Evolutionary conservation across 441 rosid genomes (phyloP).

Genomic region (Geranium incanum): DNA sequence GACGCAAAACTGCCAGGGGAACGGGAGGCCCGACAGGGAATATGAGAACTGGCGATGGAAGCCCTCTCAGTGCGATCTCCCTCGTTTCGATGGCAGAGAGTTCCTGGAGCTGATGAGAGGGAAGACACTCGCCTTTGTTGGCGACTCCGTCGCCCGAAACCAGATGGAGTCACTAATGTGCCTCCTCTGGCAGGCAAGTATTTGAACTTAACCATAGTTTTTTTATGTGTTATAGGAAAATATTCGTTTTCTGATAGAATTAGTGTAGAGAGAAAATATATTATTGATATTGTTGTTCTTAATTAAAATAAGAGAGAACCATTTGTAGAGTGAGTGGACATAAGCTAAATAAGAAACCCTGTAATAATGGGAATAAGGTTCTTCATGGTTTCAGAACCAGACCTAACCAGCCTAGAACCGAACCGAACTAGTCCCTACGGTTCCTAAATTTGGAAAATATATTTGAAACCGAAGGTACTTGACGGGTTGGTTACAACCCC

Average conservation of each 20-base stretch:
- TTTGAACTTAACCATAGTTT: not conserved
- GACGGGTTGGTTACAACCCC: too few relatives aligned
- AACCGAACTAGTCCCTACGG: too few relatives aligned
- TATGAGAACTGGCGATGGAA: conserved; percentile 96
- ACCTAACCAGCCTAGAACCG: too few relatives aligned
- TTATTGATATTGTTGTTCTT: too few relatives aligned
- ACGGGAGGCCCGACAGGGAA: conserved; percentile 87
- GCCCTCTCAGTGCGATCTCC: conserved; percentile 75
- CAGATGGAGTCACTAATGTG: conserved; percentile 96
- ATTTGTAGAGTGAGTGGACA: too few relatives aligned
- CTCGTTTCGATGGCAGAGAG: conserved; percentile 75
- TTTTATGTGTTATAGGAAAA: not conserved
- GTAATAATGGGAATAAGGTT: too few relatives aligned
- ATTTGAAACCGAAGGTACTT: too few relatives aligned
- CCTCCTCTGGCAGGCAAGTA: conserved; percentile 94
- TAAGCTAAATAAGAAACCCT: too few relatives aligned
- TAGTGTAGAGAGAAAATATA: too few relatives aligned
- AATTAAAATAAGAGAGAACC: too few relatives aligned
- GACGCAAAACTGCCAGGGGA: conserved; percentile 99
- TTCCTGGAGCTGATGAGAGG: conserved; percentile 88
- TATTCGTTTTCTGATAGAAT: not conserved
- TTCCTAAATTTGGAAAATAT: too few relatives aligned
- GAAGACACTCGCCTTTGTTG: conserved; percentile 82
- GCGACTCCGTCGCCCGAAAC: conserved; percentile 93
- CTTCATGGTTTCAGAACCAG: too few relatives aligned